These are phyloP conservation scores for Linum lewisii DNA, from an alignment of 345 rosid genomes.

Conservation along the genomic window DNA sequence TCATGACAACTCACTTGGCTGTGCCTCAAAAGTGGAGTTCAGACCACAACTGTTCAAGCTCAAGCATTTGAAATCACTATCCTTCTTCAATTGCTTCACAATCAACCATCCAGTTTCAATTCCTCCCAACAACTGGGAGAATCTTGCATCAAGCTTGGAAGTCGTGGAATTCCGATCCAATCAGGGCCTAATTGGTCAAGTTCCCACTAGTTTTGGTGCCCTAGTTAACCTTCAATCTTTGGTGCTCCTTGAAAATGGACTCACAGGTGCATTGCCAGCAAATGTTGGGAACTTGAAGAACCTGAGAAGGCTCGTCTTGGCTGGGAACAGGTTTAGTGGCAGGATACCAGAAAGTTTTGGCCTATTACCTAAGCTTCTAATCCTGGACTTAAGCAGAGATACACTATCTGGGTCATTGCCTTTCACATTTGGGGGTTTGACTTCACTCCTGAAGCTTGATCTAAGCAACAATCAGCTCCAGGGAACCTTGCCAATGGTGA, in stretches of 20 bases:
- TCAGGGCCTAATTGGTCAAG: constrained; percentile 60
- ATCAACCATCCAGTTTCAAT: constrained; percentile 30
- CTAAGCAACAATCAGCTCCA: constrained; percentile 57
- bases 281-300: constrained; percentile 39
- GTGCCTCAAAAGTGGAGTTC: constrained; percentile 41
- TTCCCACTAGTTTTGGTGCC: constrained; percentile 44
- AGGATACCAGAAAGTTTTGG: constrained; percentile 47
- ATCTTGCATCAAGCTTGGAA: constrained; percentile 45
- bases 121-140: constrained; percentile 41
- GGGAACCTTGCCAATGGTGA: constrained; percentile 41
- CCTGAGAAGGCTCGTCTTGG: constrained; percentile 59
- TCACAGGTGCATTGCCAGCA: constrained; percentile 47
- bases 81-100: constrained; percentile 57
- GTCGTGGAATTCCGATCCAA: constrained; percentile 69
- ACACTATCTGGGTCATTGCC: constrained; percentile 60
- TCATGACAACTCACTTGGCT: constrained; percentile 63
- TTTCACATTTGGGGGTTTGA: constrained; percentile 36
- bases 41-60: constrained; percentile 61
- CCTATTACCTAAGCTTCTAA: constrained; percentile 39
- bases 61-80: constrained; percentile 63
- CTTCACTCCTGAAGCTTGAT: constrained; percentile 74
- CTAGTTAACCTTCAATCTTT: constrained; percentile 61
- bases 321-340: constrained; percentile 58
- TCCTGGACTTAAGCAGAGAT: constrained; percentile 73
- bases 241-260: constrained; percentile 60